Evolutionary conservation across 1,139 yeast genomes (phyloP).

Genomic region (Suhomyces kunorum): DNA sequence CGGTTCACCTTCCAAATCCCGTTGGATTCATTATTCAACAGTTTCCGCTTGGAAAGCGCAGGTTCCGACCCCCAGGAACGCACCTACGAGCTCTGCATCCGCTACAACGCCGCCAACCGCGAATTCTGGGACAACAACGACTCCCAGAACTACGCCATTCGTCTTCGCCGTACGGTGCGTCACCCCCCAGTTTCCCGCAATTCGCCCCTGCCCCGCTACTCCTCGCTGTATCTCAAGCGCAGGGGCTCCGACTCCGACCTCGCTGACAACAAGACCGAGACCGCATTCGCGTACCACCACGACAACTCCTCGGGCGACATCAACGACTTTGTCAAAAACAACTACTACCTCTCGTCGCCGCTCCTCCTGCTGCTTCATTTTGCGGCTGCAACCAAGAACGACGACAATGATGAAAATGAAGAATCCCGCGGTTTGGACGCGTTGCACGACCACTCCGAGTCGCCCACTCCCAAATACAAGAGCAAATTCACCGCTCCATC

Average conservation of each 20-base stretch:
- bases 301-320: conserved; percentile 22
- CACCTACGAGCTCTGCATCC: conserved; percentile 55
- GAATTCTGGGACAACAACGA: conserved; percentile 83
- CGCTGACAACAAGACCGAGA: conserved; percentile 12
- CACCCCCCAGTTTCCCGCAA: conserved; percentile 13
- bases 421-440: conserved; percentile 1
- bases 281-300: conserved; percentile 10
- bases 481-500: conserved; percentile 7
- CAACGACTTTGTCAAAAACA: conserved; percentile 38
- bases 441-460: conserved; percentile 1
- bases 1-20: conserved; percentile 59
- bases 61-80: conserved; percentile 22
- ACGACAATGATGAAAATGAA: not conserved
- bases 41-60: conserved; percentile 25
- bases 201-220: conserved; percentile 42
- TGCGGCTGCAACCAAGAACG: conserved; percentile 3
- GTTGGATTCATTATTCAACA: conserved; percentile 40
- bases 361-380: conserved; percentile 27
- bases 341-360: conserved; percentile 44
- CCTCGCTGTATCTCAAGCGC: conserved; percentile 40
- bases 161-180: conserved; percentile 32
- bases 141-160: conserved; percentile 57
- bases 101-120: conserved; percentile 48
- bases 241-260: conserved; percentile 36
- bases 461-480: conserved; percentile 12